Percentiles rank a stretch among this genome's conserved stretches.
Evolutionary conservation across 805 yeast genomes (phyloP).

Genomic region (Pichia thaimueangensis): DNA sequence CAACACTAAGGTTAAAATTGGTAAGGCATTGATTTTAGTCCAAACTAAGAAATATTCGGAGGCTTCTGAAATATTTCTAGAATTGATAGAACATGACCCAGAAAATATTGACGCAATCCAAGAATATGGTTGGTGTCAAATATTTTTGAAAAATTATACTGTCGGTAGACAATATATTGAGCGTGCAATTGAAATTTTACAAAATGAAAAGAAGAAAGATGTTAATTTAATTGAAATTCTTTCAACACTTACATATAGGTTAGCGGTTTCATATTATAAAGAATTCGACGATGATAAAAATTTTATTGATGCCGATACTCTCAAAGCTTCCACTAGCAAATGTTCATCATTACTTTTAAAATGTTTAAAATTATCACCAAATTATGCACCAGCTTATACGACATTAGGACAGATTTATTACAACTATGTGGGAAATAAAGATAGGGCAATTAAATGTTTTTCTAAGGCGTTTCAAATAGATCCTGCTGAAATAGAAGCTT

Average conservation of each 20-base stretch:
- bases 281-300: slow-evolving; percentile 19
- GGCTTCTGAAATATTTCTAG: slow-evolving; percentile 42
- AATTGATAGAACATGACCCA: slow-evolving; percentile 44
- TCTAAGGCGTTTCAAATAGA: slow-evolving; percentile 86
- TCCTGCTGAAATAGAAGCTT: slow-evolving; percentile 67
- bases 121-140: slow-evolving; percentile 75
- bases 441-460: slow-evolving; percentile 78
- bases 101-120: slow-evolving; percentile 52
- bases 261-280: slow-evolving; percentile 57
- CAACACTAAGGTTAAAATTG: slow-evolving; percentile 58
- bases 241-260: slow-evolving; percentile 63
- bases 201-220: slow-evolving; percentile 3
- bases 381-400: slow-evolving; percentile 74
- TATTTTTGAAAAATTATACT: slow-evolving; percentile 43
- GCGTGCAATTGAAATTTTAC: slow-evolving; percentile 30
- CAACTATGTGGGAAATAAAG: slow-evolving; percentile 47
- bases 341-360: slow-evolving; percentile 37
- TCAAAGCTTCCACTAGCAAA: not conserved
- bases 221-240: slow-evolving; percentile 46
- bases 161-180: slow-evolving; percentile 49
- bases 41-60: slow-evolving; percentile 52
- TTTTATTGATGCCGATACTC: not conserved
- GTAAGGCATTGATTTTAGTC: slow-evolving; percentile 71
- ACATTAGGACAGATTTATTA: slow-evolving; percentile 72
- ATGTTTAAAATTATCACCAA: slow-evolving; percentile 57